These are phyloP conservation scores for Lasiodiplodia citricola DNA, from an alignment of 2,329 filamentous ascomycete species.

Conservation along the genomic window DNA sequence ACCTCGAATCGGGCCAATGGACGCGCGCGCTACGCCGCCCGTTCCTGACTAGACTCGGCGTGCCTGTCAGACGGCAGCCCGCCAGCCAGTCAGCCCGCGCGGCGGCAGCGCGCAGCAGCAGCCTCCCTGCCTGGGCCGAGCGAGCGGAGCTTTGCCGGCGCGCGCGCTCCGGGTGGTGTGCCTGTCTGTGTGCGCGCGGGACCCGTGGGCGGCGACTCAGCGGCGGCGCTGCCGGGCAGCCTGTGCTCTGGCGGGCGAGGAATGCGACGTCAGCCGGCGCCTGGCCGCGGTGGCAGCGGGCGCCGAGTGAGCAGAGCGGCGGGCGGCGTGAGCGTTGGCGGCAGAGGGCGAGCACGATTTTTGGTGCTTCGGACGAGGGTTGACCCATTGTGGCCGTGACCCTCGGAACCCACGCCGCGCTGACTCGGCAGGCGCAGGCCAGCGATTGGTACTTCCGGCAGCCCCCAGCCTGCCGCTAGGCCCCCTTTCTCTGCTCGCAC, in stretches of 20 bases:
- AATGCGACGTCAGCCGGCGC: slow-evolving; percentile 19
- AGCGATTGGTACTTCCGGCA: background rate
- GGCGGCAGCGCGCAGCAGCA: slow-evolving; percentile 4
- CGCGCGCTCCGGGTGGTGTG: slow-evolving; percentile 10
- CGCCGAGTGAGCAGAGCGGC: slow-evolving; percentile 12
- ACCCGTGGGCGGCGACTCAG: slow-evolving; percentile 5
- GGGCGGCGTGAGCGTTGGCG: slow-evolving; percentile 11
- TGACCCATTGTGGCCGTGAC: background rate
- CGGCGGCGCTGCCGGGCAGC: background rate
- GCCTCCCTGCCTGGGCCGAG: slow-evolving; percentile 1
- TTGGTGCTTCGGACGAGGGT: background rate
- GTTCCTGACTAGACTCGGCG: slow-evolving; percentile 23
- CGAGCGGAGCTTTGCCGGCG: slow-evolving; percentile 1
- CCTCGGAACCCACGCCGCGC: slow-evolving; percentile 9
- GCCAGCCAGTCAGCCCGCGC: background rate
- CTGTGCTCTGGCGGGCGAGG: background rate
- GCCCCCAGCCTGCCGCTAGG: slow-evolving; percentile 24
- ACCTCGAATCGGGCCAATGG: slow-evolving; percentile 16
- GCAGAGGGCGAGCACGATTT: slow-evolving; percentile 2
- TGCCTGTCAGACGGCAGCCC: slow-evolving; percentile 12
- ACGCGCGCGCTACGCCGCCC: slow-evolving; percentile 9
- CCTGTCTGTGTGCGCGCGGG: background rate
- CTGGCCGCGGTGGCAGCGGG: slow-evolving; percentile 3
- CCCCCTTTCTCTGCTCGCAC: slow-evolving; percentile 26
- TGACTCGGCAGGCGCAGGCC: slow-evolving; percentile 17